Evolutionary conservation across 2,329 filamentous ascomycete genomes (phyloP).

Genomic region (Xylariales sp.): DNA sequence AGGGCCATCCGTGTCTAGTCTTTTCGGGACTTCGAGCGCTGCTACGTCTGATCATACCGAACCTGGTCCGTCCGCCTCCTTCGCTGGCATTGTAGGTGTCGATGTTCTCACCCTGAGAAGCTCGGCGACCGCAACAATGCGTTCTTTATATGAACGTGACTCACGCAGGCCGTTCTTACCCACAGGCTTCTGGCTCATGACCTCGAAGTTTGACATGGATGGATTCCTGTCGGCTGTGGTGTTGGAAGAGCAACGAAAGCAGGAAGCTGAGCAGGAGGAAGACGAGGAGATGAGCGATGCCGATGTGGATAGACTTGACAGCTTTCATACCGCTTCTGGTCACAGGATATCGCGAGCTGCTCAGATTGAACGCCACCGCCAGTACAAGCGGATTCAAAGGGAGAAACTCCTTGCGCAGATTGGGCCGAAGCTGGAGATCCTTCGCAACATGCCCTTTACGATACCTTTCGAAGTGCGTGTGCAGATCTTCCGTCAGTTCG

Average conservation of each 20-base stretch:
- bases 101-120: slow-evolving; percentile 74
- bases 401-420: slow-evolving; percentile 73
- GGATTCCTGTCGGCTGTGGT: slow-evolving; percentile 85
- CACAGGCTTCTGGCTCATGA: slow-evolving; percentile 91
- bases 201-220: slow-evolving; percentile 78
- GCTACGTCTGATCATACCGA: slow-evolving; percentile 9
- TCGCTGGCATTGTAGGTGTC: slow-evolving; percentile 57
- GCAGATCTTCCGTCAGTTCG: slow-evolving; percentile 88
- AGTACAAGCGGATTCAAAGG: slow-evolving; percentile 62
- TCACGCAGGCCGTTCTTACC: slow-evolving; percentile 83
- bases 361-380: slow-evolving; percentile 59
- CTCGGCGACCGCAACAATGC: slow-evolving; percentile 74
- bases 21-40: slow-evolving; percentile 11
- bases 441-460: slow-evolving; percentile 95
- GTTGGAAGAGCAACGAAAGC: slow-evolving; percentile 76
- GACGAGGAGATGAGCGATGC: slow-evolving; percentile 51
- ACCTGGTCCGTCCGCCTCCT: slow-evolving; percentile 17
- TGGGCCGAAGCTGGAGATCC: slow-evolving; percentile 80
- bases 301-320: slow-evolving; percentile 18
- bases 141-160: slow-evolving; percentile 89
- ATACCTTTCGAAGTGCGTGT: slow-evolving; percentile 91
- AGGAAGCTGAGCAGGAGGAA: slow-evolving; percentile 60
- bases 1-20: slow-evolving; percentile 6
- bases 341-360: slow-evolving; percentile 59
- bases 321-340: slow-evolving; percentile 38